These are phyloP conservation scores for Saccharomyces hybrid DNA, from an alignment of 1,139 yeast species.

Conservation along the genomic window DNA sequence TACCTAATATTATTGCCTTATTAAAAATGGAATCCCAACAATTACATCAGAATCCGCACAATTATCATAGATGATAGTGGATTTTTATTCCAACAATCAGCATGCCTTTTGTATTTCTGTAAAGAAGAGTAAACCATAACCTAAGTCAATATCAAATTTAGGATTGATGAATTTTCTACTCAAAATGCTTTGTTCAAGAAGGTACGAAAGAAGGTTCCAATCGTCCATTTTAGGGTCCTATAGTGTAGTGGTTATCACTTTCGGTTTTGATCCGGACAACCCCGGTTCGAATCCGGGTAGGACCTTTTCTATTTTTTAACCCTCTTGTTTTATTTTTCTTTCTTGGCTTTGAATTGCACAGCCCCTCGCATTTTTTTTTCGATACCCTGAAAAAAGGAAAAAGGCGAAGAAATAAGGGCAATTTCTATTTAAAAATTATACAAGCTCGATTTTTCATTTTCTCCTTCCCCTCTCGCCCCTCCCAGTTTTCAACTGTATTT, in stretches of 20 bases:
- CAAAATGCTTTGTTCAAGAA: no score
- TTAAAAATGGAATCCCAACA: no score
- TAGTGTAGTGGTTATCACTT: slow-evolving; percentile 63
- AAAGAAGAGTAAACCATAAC: no score
- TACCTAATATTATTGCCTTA: no score
- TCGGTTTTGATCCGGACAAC: slow-evolving; percentile 75
- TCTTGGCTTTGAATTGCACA: not conserved
- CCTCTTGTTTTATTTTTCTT: not conserved
- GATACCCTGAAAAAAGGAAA: not conserved
- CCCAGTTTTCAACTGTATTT: not conserved
- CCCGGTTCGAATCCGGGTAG: slow-evolving; percentile 96
- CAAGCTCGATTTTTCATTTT: not conserved
- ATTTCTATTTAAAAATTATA: not conserved
- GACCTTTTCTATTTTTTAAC: slow-evolving; percentile 46
- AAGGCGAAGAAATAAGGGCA: not conserved
- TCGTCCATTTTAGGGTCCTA: slow-evolving; percentile 19
- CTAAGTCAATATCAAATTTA: no score
- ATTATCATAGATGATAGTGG: no score
- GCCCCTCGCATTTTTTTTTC: not conserved
- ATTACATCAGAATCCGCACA: no score
- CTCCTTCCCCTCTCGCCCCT: not conserved
- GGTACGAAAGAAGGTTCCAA: not conserved
- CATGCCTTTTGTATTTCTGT: no score
- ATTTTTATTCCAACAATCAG: not conserved
- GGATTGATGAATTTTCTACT: no score